These are phyloP conservation scores for Tetrahymena malaccensis DNA, from an alignment of 73 alveolate species.

Conservation along the genomic window DNA sequence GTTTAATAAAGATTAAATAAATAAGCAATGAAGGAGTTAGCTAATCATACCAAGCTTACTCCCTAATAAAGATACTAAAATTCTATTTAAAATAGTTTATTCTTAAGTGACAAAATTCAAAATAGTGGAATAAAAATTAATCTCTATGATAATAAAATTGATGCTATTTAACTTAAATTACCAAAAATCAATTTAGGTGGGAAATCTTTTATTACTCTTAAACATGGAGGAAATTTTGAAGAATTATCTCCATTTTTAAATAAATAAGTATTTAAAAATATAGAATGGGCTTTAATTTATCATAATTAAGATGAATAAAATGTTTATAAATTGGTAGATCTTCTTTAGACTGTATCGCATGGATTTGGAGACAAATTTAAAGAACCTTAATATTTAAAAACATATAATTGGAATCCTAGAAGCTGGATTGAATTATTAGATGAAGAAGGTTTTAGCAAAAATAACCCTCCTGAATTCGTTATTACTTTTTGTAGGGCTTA, in stretches of 20 bases:
- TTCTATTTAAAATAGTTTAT: constrained; percentile 16
- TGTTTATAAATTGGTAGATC: neutral
- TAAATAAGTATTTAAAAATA: neutral
- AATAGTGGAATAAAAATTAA: constrained; percentile 40
- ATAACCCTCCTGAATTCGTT: neutral
- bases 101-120: constrained; percentile 1
- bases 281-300: neutral
- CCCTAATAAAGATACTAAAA: constrained; percentile 51
- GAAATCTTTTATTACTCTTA: neutral
- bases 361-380: neutral
- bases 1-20: constrained; percentile 74
- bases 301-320: neutral
- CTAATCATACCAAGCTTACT: constrained; percentile 50
- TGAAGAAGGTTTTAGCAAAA: neutral
- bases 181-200: neutral
- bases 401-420: neutral
- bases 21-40: constrained; percentile 68
- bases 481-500: neutral
- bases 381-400: neutral
- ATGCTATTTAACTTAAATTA: neutral
- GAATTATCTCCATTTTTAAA: neutral
- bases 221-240: neutral
- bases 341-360: neutral
- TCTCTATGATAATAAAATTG: constrained; percentile 22
- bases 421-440: neutral